Evolutionary conservation across 2,329 filamentous ascomycete genomes (phyloP), one percentile per base, ranked within the genome.

Genomic region (Diaporthe nobilis): DNA sequence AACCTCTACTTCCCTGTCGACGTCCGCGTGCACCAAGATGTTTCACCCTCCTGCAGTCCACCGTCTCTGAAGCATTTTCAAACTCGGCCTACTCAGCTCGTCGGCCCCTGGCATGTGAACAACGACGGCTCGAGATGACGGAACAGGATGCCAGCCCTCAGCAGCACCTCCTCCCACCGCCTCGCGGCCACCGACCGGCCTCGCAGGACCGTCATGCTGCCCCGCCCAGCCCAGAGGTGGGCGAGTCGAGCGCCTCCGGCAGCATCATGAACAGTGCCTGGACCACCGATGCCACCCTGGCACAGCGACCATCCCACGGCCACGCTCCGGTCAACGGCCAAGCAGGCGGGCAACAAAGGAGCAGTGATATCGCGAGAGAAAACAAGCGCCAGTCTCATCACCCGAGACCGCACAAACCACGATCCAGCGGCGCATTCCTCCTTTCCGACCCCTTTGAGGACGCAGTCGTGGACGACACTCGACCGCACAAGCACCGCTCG

Each of bases 401-500:
- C 25, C 77, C 77, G 49, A 83, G 81, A 63, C 78, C 83, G 57
- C 83, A 86, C 72, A 89, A 86, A 79, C 82, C 85, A 42, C 85
- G 87, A 22, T 84, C 87, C 8, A 86, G 84, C 77, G 87, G 88
- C 63, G 87, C 86, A 10, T 91, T 91, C 78, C 84, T 91, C 71
- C 84, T 91, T 20, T 83, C 86, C 42, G 88, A 89, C 77, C 80
- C 85, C 3, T 80, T 80, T 42, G 80, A 81, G 60, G 81, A 81
- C 9, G 73, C 75, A 28, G 79, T 78, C n/a, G 80, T 80, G 37
- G 84, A 84, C 57, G 81, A 81, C 58, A 81, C 76, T 51, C 85
- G 82, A 51, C 75, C 55, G 42, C 80, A 81, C 57, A 77, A 58
- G 72, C 77, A 63, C 47, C 67, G 73, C 61, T 60, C 68, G 75